Base-by-base conservation (phyloP, 2,329 filamentous ascomycete genomes). In the Cladosporium sp. region DNA sequence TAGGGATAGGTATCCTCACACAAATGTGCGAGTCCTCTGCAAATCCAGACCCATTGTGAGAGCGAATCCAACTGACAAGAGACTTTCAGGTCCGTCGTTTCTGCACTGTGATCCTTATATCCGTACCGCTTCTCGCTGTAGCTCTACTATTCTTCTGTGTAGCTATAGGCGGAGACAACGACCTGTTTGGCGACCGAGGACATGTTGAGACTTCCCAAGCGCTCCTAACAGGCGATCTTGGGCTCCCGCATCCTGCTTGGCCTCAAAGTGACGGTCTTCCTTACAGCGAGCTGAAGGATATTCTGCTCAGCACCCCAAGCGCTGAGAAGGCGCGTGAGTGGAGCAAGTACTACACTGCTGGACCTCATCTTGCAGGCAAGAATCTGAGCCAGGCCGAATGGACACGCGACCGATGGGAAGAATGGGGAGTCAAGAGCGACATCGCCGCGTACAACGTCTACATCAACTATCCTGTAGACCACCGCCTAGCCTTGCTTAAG, bases 41-140 rank as follows among this genome's bases (percentile, higher is more conserved):
- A 17, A 14, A 1, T 17, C 15, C 25, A 14, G n/a, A n/a, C n/a
- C n/a, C n/a, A n/a, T n/a, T n/a, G 19, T 22, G 15, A 39, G 25
- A 28, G 9, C 20, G 39, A 15, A 5, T 20, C 1, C 34, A 37
- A 12, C 50, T 60, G 42, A 63, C 54, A 43, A 43, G 19, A 12
- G 12, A 37, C n/a, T n/a, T 28, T 9, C 51, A 74, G 72, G 71
- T 86, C 47, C 85, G 87, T 52, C 84, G 86, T 59, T 84, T 88
- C 72, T 89, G 85, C 70, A 88, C 84, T 42, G 77, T 89, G 59
- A 79, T 82, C 20, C 69, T 80, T 30, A 66, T 67, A 20, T 61
- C 67, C 37, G 65, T 75, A 5, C 73, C 76, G n/a, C 60, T 76
- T 45, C 60, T 73, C 15, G 74, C 74, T 38, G 64, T 75, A 30